These are phyloP conservation scores for Wickerhamiella sorbophila DNA, from an alignment of 805 yeast species.

Conservation along the genomic window DNA sequence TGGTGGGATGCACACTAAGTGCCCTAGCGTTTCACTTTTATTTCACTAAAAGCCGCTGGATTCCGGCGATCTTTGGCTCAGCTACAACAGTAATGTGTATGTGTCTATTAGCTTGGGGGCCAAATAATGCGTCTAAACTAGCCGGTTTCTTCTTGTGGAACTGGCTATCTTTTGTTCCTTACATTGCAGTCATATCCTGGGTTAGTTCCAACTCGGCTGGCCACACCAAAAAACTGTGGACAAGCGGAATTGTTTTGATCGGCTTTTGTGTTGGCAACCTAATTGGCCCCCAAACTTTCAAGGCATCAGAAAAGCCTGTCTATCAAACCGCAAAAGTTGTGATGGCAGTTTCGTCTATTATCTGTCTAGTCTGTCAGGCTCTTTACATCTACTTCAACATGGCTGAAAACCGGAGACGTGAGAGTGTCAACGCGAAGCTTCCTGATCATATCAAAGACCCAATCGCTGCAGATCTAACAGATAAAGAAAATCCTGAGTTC, in stretches of 20 bases:
- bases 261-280: slow-evolving; percentile 43
- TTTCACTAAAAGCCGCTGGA: slow-evolving; percentile 6
- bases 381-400: slow-evolving; percentile 3
- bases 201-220: slow-evolving; percentile 39
- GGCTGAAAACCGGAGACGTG: slow-evolving; percentile 8
- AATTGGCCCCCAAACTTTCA: slow-evolving; percentile 50
- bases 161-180: slow-evolving; percentile 6
- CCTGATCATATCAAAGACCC: slow-evolving; percentile 3
- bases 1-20: slow-evolving; percentile 10
- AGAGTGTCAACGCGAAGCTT: slow-evolving; percentile 3
- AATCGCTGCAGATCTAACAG: slow-evolving; percentile 36
- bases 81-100: slow-evolving; percentile 7
- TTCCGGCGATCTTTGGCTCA: slow-evolving; percentile 7
- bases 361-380: slow-evolving; percentile 12
- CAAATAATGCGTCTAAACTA: slow-evolving; percentile 10
- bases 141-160: slow-evolving; percentile 12
- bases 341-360: slow-evolving; percentile 33
- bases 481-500: slow-evolving; percentile 37
- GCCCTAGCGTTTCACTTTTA: slow-evolving; percentile 7
- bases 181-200: slow-evolving; percentile 16
- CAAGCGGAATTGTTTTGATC: slow-evolving; percentile 32
- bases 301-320: slow-evolving; percentile 40
- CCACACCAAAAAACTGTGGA: slow-evolving; percentile 39
- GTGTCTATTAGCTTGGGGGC: slow-evolving; percentile 16
- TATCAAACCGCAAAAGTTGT: slow-evolving; percentile 45